Evolutionary conservation across 108 stramenopile genomes (phyloP).

Genomic region (Skeletonema marinoi): DNA sequence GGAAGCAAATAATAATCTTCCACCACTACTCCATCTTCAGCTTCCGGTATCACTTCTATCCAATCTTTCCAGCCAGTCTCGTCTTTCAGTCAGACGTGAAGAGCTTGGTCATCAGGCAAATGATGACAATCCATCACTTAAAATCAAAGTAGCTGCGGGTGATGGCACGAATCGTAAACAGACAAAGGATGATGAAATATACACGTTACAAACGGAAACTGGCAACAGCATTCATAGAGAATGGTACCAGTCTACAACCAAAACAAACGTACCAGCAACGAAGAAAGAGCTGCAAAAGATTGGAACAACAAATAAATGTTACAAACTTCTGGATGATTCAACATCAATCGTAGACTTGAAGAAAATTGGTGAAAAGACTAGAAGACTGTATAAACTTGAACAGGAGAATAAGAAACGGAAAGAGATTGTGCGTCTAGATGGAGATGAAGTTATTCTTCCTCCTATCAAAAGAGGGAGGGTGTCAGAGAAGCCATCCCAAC

Average conservation of each 20-base stretch:
- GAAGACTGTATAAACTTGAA: constrained; percentile 47
- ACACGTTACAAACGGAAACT: neutral
- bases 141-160: neutral
- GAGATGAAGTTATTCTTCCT: constrained; percentile 15
- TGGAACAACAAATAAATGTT: constrained; percentile 24
- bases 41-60: constrained; percentile 18
- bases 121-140: neutral
- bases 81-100: neutral
- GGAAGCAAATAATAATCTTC: neutral
- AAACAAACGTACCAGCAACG: neutral
- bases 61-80: constrained; percentile 7
- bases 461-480: neutral
- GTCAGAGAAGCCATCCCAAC: constrained; percentile 4
- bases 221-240: neutral
- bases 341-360: constrained; percentile 39
- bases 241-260: neutral
- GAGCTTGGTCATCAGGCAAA: neutral
- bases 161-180: neutral
- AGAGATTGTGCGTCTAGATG: constrained; percentile 62
- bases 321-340: neutral
- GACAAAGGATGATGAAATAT: neutral
- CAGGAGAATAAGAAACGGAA: constrained; percentile 67
- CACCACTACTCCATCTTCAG: constrained; percentile 5
- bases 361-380: constrained; percentile 65
- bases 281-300: constrained; percentile 17